phyloP scores from a whole-genome alignment of 2,329 filamentous ascomycete genomes.

The Cladosporium cucumerinum region DNA sequence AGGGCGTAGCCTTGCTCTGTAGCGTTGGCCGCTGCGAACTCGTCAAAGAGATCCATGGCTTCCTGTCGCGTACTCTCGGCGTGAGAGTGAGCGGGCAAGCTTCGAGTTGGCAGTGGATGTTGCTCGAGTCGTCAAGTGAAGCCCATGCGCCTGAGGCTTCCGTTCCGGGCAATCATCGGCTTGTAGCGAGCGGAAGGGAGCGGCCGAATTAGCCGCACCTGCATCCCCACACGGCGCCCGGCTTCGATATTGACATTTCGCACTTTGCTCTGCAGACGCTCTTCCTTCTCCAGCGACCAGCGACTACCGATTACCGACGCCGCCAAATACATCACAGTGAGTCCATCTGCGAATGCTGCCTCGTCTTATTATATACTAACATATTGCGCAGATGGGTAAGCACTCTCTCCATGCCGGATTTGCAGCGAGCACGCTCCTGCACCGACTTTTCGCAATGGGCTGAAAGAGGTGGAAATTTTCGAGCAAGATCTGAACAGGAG shows the following conservation, averaged over 20 bases:
- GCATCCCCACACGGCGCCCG: conserved; percentile 17
- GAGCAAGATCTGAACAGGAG: conserved; percentile 16
- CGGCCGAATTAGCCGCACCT: conserved; percentile 9
- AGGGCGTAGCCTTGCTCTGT: conserved; percentile 67
- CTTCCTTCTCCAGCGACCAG: conserved; percentile 20
- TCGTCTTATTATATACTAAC: conserved; percentile 28
- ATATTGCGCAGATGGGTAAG: conserved; percentile 60
- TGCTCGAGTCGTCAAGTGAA: background rate
- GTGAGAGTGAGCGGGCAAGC: background rate
- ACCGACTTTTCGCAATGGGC: conserved; percentile 22
- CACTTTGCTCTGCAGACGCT: conserved; percentile 11
- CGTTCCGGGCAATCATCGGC: conserved; percentile 1
- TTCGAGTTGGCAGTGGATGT: background rate
- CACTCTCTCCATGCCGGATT: conserved; percentile 23
- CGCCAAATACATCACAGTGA: conserved; percentile 26
- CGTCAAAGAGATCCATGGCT: conserved; percentile 67
- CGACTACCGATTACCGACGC: conserved; percentile 12
- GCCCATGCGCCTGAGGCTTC: conserved; percentile 4
- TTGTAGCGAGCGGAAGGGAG: background rate
- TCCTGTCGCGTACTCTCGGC: background rate
- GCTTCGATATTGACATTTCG: conserved; percentile 14
- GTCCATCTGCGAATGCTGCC: conserved; percentile 15
- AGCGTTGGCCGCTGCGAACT: conserved; percentile 68
- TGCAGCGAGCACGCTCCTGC: conserved; percentile 18
- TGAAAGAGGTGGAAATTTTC: conserved; percentile 27